phyloP scores from a whole-genome alignment of 169 alveolate species.

The Cryptosporidium sp. region DNA sequence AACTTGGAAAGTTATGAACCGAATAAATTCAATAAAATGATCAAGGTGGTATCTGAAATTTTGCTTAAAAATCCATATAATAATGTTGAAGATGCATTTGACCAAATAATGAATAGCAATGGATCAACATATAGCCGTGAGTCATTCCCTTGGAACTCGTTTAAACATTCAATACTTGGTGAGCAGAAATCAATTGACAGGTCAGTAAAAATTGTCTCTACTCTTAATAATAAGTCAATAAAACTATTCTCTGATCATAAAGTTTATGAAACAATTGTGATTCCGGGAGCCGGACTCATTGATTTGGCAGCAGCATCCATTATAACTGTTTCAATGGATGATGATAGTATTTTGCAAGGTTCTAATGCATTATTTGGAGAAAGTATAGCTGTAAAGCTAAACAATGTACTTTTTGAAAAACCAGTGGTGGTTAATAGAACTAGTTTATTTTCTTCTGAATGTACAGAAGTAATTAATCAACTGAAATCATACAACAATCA shows the following conservation, averaged over 20 bases:
- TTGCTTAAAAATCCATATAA: background rate
- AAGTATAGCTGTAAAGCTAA: conserved; percentile 11
- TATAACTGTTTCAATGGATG: background rate
- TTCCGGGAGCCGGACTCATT: conserved; percentile 83
- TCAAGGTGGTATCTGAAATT: background rate
- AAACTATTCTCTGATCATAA: conserved; percentile 81
- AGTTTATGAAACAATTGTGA: conserved; percentile 79
- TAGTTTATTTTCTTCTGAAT: background rate
- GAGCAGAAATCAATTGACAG: conserved; percentile 18
- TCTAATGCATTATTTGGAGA: background rate
- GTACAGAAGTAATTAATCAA: conserved; percentile 2
- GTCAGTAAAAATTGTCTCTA: background rate
- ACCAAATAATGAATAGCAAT: background rate
- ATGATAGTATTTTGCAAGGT: background rate
- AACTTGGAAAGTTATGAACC: conserved; percentile 7
- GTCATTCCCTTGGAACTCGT: conserved; percentile 82
- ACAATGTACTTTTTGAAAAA: conserved; percentile 35
- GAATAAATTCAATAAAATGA: background rate
- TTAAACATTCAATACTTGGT: conserved; percentile 81
- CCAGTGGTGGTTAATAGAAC: background rate
- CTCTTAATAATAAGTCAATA: conserved; percentile 61
- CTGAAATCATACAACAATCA: background rate
- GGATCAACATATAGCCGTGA: conserved; percentile 47
- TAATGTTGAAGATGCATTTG: background rate
- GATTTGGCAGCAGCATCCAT: conserved; percentile 82